Conservation (phyloP, 768 basidiomycete genomes). For the Serendipita sp. region DNA sequence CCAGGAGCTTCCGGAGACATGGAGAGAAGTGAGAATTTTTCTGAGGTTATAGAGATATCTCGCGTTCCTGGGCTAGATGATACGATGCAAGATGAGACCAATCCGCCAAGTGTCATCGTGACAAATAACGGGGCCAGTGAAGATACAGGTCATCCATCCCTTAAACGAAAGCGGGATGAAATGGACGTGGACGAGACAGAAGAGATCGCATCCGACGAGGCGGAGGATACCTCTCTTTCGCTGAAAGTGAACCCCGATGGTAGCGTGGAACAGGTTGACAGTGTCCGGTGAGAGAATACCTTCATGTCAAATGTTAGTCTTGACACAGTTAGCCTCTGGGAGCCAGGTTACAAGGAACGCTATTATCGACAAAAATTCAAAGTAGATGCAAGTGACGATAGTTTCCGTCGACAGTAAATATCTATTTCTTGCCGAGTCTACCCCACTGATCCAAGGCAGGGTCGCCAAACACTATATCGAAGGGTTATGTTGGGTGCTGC, state of each 20-base stretch:
- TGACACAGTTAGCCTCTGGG: slow-evolving; percentile 56
- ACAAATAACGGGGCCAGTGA: too few species aligned
- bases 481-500: slow-evolving; percentile 88
- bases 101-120: too few species aligned
- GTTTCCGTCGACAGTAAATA: slow-evolving; percentile 57
- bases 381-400: slow-evolving; percentile 46
- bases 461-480: slow-evolving; percentile 77
- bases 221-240: slow-evolving; percentile 25
- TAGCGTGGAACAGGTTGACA: slow-evolving; percentile 86
- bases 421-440: not conserved
- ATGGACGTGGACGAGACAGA: slow-evolving; percentile 18
- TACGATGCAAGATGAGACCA: too few species aligned
- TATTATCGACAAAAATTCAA: slow-evolving; percentile 93
- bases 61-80: too few species aligned
- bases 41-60: too few species aligned
- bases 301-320: not conserved
- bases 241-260: slow-evolving; percentile 80
- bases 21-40: too few species aligned
- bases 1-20: too few species aligned
- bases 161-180: slow-evolving; percentile 31
- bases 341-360: slow-evolving; percentile 87
- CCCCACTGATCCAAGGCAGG: slow-evolving; percentile 24
- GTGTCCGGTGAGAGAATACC: slow-evolving; percentile 53
- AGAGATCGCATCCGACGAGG: slow-evolving; percentile 13
- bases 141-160: slow-evolving; percentile 16